Conservation (phyloP, 306 rosid species). For the Lotus japonicus region DNA sequence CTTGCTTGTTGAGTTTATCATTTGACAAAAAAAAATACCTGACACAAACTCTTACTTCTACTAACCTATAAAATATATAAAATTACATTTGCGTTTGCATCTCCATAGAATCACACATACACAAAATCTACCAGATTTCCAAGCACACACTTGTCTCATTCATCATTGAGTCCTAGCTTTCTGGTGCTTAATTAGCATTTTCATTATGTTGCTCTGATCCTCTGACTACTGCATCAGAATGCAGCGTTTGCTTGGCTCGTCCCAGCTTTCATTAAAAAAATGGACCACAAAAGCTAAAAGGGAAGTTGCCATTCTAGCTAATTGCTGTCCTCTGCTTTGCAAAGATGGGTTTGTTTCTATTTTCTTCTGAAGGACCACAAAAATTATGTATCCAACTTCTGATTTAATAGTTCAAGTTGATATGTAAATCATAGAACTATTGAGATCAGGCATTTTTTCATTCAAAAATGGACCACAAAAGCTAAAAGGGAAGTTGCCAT, state of each 20-base stretch:
- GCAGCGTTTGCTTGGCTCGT: not conserved
- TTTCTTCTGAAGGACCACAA: not conserved
- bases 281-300: not conserved
- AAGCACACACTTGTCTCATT: too few species aligned
- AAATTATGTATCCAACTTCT: not conserved
- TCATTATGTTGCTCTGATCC: not conserved
- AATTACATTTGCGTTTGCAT: too few species aligned
- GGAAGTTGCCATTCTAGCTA: not conserved
- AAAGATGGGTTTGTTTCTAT: not conserved
- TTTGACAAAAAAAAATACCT: too few species aligned
- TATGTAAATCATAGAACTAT: too few species aligned
- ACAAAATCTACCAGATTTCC: too few species aligned
- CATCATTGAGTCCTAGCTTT: too few species aligned
- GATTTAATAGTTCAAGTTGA: not conserved
- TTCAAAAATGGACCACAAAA: slow-evolving; percentile 1
- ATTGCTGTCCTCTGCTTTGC: not conserved
- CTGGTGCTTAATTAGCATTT: not conserved
- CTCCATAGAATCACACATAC: too few species aligned
- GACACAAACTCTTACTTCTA: too few species aligned
- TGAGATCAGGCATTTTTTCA: too few species aligned
- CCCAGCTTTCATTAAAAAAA: not conserved
- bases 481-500: not conserved
- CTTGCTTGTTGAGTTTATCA: too few species aligned
- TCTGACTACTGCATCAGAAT: not conserved
- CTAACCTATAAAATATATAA: too few species aligned